These are phyloP conservation scores for Globisporangium iwayamae DNA, from an alignment of 352 stramenopile species.

Conservation along the genomic window DNA sequence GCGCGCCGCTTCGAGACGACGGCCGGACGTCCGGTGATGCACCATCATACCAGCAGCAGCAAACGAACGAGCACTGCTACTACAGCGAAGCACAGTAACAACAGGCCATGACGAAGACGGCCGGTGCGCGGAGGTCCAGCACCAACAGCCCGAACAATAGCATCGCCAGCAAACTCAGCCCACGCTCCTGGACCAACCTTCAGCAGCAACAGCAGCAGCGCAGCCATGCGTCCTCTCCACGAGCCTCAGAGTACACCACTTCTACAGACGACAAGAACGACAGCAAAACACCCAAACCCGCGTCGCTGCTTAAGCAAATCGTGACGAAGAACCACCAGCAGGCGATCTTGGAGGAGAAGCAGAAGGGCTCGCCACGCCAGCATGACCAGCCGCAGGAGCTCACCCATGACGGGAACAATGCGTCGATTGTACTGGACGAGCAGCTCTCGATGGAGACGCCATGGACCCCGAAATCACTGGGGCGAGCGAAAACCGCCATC, in stretches of 20 bases:
- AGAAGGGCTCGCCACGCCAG: neutral
- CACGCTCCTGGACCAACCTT: neutral
- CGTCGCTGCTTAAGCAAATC: constrained; percentile 38
- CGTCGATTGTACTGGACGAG: constrained; percentile 68
- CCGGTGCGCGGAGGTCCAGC: neutral
- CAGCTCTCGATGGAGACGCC: constrained; percentile 43
- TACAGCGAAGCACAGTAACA: neutral
- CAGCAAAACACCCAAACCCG: constrained; percentile 11
- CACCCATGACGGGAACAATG: constrained; percentile 76
- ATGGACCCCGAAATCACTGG: constrained; percentile 84
- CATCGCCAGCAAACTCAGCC: constrained; percentile 2
- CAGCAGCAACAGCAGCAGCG: neutral
- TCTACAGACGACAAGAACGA: neutral
- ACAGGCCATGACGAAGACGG: constrained; percentile 10
- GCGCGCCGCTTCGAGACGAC: constrained; percentile 4
- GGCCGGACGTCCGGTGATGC: neutral
- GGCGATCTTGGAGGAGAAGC: constrained; percentile 4
- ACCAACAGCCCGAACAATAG: constrained; percentile 4
- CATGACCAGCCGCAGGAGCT: constrained; percentile 25
- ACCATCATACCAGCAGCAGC: neutral
- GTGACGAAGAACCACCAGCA: constrained; percentile 23
- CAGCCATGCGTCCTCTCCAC: neutral
- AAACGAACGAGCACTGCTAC: neutral
- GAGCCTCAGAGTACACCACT: neutral
- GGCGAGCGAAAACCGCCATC: constrained; percentile 79